A percentile compares a stretch with the other conserved stretches of the same genome.
These are phyloP conservation scores for Boletus rex-veris DNA, from an alignment of 768 basidiomycete genomes.

Conservation along the genomic window DNA sequence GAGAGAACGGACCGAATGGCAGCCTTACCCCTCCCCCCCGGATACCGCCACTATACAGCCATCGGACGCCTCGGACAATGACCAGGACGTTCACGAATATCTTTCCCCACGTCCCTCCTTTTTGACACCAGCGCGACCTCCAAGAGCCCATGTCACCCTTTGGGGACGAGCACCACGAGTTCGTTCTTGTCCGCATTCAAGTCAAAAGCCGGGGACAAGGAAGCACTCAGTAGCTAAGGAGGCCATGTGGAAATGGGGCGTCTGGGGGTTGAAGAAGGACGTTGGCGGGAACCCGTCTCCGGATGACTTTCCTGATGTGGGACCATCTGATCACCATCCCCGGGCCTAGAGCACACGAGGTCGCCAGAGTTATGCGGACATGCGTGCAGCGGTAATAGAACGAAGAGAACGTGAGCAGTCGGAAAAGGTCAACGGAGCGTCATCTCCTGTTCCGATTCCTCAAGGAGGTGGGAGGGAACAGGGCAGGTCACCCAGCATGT, in stretches of 20 bases:
- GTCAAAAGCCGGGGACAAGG: slow-evolving; percentile 76
- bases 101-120: slow-evolving; percentile 38
- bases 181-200: slow-evolving; percentile 78
- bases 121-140: slow-evolving; percentile 31
- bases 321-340: slow-evolving; percentile 32
- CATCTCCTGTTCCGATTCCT: slow-evolving; percentile 37
- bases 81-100: slow-evolving; percentile 15
- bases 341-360: slow-evolving; percentile 39
- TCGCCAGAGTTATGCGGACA: slow-evolving; percentile 66
- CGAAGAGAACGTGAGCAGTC: slow-evolving; percentile 47
- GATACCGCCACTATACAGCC: slow-evolving; percentile 7
- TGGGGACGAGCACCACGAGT: slow-evolving; percentile 32
- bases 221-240: slow-evolving; percentile 86
- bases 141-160: slow-evolving; percentile 43
- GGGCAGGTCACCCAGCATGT: slow-evolving; percentile 25
- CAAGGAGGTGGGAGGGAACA: slow-evolving; percentile 22
- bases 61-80: slow-evolving; percentile 17
- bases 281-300: slow-evolving; percentile 23
- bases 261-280: slow-evolving; percentile 70
- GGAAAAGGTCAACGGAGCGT: slow-evolving; percentile 13
- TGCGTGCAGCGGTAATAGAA: slow-evolving; percentile 72
- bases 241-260: slow-evolving; percentile 89
- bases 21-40: slow-evolving; percentile 22
- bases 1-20: slow-evolving; percentile 34
- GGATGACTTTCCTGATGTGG: slow-evolving; percentile 45